phyloP scores from a whole-genome alignment of 1,284 basidiomycete species.

The Ceratobasidium theobromae region DNA sequence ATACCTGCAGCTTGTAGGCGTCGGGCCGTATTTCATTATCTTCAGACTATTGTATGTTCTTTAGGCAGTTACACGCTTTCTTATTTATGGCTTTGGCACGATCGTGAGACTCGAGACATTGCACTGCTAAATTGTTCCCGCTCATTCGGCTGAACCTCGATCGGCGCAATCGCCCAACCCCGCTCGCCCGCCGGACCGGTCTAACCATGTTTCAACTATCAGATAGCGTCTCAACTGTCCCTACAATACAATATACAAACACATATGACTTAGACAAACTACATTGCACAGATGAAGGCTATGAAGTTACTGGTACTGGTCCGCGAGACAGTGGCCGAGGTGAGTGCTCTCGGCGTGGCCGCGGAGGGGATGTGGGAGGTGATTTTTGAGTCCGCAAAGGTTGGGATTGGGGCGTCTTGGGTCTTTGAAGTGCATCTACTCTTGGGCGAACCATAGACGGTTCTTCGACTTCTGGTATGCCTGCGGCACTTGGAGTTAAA shows the following conservation, averaged over 20 bases:
- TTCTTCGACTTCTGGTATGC: background rate
- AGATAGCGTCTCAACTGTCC: no score
- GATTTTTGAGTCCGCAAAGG: background rate
- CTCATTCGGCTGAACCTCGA: no score
- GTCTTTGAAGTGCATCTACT: background rate
- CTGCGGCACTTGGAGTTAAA: background rate
- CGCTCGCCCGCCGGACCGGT: no score
- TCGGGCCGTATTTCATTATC: constrained; percentile 26
- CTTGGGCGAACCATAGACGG: background rate
- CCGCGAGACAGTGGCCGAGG: constrained; percentile 2
- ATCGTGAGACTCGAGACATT: no score
- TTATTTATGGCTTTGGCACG: background rate
- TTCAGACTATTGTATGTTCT: constrained; percentile 27
- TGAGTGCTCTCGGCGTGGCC: background rate
- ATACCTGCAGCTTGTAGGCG: constrained; percentile 21
- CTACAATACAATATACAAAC: constrained; percentile 4
- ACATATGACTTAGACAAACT: background rate
- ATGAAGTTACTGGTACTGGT: constrained; percentile 1
- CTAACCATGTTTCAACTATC: background rate
- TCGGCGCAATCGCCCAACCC: no score
- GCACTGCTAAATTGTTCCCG: no score
- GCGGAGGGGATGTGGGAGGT: constrained; percentile 10
- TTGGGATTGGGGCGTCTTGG: background rate
- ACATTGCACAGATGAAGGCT: background rate
- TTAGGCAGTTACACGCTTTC: constrained; percentile 4